Evolutionary conservation across 768 basidiomycete species (phyloP), one percentile per base, ranked within the genome.

Genomic region (Mycena sanguinolenta): DNA sequence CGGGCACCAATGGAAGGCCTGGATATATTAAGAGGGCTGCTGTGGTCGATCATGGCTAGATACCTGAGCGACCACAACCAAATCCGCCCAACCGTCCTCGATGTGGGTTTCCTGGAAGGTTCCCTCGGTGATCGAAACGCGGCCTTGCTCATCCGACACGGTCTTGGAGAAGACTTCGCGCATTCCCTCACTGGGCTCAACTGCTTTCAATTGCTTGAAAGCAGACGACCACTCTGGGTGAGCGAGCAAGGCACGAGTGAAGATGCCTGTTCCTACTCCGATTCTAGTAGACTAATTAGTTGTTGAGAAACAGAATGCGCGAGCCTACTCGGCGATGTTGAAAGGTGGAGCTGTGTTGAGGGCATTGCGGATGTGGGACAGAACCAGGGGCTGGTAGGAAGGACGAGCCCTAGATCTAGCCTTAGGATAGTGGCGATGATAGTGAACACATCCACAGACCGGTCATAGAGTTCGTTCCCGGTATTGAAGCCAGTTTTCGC

Each of bases 1-100:
- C 13, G 92, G 92, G 71, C 93, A 94, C 97, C 97, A 98, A 82
- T 98, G 97, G 79, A 92, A 98, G 19, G 97, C 97, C 91, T 97
- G 77, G 27, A 66, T 49, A 12, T 5, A 38, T 71, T 58, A 52
- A 19, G 38, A 8, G 17, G 8, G 32, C 16, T 23, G 34, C 4
- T 13, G 17, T 25, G 42, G 8, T 32, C 9, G 53, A 25, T 50
- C 19, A 53, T 49, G 55, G 57, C 19, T 17, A 67, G 76, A 21
- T 73, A 90, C 92, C 86, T 94, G 93, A 6, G 94, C 95, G 39
- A 94, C 87, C 61, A 94, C 82, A 21, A 95, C 78, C n/a, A 94
- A 74, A 77, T 96, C 94, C 0, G 94, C 95, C 88, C 91, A 93
- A 0, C 85, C 87, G 68, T 90, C 87, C 54, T 84, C 82, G 14